Base-by-base conservation (phyloP, 2,329 filamentous ascomycete genomes). In the Colletotrichum musae region DNA sequence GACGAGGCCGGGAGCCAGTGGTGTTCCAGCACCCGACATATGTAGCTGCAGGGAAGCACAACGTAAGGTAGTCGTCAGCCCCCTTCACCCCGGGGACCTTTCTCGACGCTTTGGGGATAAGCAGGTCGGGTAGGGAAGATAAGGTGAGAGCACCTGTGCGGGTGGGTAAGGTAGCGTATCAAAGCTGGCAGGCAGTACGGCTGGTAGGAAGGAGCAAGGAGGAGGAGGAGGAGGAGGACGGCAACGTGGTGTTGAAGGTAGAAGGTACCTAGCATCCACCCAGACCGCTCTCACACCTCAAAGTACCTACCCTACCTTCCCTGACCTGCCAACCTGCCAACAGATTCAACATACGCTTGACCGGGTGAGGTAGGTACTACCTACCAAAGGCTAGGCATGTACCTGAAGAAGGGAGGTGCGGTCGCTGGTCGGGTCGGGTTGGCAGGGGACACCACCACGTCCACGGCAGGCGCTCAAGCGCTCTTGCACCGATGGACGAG, bases 31-130 rank as follows among this genome's bases (percentile, higher is more conserved):
- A 43, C 16, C 16, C 52, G 21, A 58, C 26, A 43, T 36, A 50
- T 53, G 48, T 59, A 52, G 53, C 21, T 58, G 61, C 61, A 65
- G 41, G 60, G 48, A 52, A 64, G 54, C 53, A 50, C 50, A 50
- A 43, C 48, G 48, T 54, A 54, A 54, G 54, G 28, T 15, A 32
- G 21, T 68, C 54, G 60, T 50, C 50, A 50, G 48, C 54, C 21
- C 16, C 32, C 32, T 36, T 36, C 32, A 36, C 32, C 32, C 32
- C 32, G 32, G 28, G 21, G 43, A 13, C 16, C 12, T 28, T n/a
- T 12, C 28, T n/a, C 15, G 24, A 21, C 43, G n/a, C 28, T 59
- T 59, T 58, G 41, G 41, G 41, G 13, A 45, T 47, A 21, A 52
- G 39, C 36, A 63, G 18, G 43, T 41, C 43, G 64, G 47, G 58